Conservation (phyloP, 2,329 filamentous ascomycete species). For the Botrytis byssoidea region DNA sequence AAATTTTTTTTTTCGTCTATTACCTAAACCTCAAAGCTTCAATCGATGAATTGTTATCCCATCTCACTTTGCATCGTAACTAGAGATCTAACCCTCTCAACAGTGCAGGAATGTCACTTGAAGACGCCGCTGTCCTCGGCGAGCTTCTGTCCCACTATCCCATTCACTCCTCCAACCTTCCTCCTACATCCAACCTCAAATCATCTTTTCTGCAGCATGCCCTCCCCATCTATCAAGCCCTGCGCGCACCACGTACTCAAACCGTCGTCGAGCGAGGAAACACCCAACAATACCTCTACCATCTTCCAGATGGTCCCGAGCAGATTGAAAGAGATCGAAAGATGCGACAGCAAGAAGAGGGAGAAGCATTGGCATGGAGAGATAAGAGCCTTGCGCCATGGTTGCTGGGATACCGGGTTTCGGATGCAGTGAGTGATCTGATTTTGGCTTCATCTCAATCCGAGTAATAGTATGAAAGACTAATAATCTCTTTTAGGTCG, state of each 20-base stretch:
- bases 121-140: slow-evolving; percentile 58
- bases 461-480: not conserved
- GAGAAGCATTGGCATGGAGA: slow-evolving; percentile 43
- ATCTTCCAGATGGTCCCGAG: slow-evolving; percentile 54
- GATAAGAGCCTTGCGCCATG: slow-evolving; percentile 43
- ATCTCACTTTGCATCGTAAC: not conserved
- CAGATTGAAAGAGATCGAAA: slow-evolving; percentile 55
- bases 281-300: slow-evolving; percentile 59
- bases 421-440: slow-evolving; percentile 38
- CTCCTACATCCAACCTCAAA: slow-evolving; percentile 19
- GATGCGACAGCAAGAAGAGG: slow-evolving; percentile 41
- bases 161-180: not conserved
- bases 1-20: not conserved
- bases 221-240: slow-evolving; percentile 54
- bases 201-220: slow-evolving; percentile 36
- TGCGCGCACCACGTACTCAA: slow-evolving; percentile 57
- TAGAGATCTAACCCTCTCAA: not conserved
- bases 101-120: slow-evolving; percentile 58
- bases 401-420: slow-evolving; percentile 44
- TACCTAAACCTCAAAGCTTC: not conserved
- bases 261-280: slow-evolving; percentile 59
- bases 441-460: too few relatives aligned
- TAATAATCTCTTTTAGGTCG: not conserved
- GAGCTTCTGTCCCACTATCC: slow-evolving; percentile 48
- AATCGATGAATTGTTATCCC: not conserved